Conservation (phyloP, 768 basidiomycete genomes). For the Suillus americanus region DNA sequence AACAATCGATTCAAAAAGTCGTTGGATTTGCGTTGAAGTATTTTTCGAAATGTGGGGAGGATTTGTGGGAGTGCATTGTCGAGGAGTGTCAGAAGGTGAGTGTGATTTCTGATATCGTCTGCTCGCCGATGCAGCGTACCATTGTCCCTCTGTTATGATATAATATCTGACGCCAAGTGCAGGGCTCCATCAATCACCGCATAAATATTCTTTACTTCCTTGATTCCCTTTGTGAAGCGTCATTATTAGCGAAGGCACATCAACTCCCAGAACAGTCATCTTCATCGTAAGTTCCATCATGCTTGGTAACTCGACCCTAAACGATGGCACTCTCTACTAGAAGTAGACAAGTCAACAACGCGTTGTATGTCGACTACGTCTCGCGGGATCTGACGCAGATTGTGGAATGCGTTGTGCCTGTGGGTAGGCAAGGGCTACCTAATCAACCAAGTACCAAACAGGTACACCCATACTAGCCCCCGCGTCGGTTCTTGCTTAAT, state of each 20-base stretch:
- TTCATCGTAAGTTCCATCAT: slow-evolving; percentile 19
- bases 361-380: slow-evolving; percentile 77
- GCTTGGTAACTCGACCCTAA: slow-evolving; percentile 32
- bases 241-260: slow-evolving; percentile 64
- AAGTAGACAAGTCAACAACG: slow-evolving; percentile 34
- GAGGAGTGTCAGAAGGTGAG: slow-evolving; percentile 87
- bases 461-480: slow-evolving; percentile 41
- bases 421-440: slow-evolving; percentile 82
- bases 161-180: not conserved
- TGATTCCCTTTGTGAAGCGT: slow-evolving; percentile 83
- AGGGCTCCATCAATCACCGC: slow-evolving; percentile 88
- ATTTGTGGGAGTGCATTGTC: slow-evolving; percentile 90
- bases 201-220: slow-evolving; percentile 93
- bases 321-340: slow-evolving; percentile 11
- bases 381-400: slow-evolving; percentile 76
- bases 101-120: not conserved
- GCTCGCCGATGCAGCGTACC: not conserved
- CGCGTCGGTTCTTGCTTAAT: not conserved
- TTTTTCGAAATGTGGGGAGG: slow-evolving; percentile 82
- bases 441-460: slow-evolving; percentile 88
- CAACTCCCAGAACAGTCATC: slow-evolving; percentile 28
- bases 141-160: not conserved
- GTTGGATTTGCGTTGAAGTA: slow-evolving; percentile 85
- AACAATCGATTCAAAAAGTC: slow-evolving; percentile 86
- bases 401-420: slow-evolving; percentile 83